phyloP scores from a whole-genome alignment of 352 stramenopile genomes.

The Globisporangium barbulae region DNA sequence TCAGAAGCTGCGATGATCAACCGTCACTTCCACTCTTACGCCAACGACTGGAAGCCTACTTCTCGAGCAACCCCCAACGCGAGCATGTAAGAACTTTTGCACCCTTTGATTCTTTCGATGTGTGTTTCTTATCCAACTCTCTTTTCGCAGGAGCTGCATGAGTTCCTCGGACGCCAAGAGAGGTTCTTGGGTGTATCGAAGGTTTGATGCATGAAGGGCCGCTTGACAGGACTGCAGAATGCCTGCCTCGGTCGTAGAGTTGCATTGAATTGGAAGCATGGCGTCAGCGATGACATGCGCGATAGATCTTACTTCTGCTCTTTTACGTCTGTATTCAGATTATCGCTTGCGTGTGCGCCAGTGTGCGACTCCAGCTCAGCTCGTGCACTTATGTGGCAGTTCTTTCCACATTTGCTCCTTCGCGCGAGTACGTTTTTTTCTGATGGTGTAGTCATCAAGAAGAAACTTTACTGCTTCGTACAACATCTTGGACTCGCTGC shows the following conservation, averaged over 20 bases:
- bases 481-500: not conserved
- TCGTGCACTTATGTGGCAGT: not conserved
- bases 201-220: slow-evolving; percentile 23
- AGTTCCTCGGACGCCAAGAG: slow-evolving; percentile 52
- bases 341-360: not conserved
- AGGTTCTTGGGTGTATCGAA: slow-evolving; percentile 37
- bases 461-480: not conserved
- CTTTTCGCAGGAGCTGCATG: slow-evolving; percentile 47
- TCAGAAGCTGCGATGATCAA: slow-evolving; percentile 60
- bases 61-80: slow-evolving; percentile 35
- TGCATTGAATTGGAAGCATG: slow-evolving; percentile 4
- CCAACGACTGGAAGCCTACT: slow-evolving; percentile 52
- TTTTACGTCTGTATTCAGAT: slow-evolving; percentile 5
- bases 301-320: not conserved
- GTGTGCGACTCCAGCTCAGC: not conserved
- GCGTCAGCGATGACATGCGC: not conserved
- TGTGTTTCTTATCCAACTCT: slow-evolving; percentile 9
- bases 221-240: not conserved
- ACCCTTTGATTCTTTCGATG: not conserved
- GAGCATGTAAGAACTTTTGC: slow-evolving; percentile 32
- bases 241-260: slow-evolving; percentile 1
- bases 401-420: slow-evolving; percentile 2
- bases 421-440: not conserved
- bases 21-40: slow-evolving; percentile 47
- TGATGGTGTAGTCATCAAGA: not conserved